Evolutionary conservation across 2,329 filamentous ascomycete genomes (phyloP), one percentile per base, ranked within the genome.

Genomic region (Cucurbitaria berberidis): DNA sequence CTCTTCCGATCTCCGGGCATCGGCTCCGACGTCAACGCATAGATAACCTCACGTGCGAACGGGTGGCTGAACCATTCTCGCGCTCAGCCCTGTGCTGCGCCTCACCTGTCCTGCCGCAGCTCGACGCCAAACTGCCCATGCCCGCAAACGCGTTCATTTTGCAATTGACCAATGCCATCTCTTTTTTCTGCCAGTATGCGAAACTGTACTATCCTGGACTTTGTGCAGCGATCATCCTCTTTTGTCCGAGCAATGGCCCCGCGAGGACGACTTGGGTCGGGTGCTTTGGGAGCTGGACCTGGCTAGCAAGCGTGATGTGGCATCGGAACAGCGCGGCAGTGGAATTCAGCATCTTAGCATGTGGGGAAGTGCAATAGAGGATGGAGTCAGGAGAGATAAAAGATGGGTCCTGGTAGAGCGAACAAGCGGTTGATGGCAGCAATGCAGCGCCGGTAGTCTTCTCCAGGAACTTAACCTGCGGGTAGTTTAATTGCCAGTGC

Each of bases 131-230:
- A 48, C 49, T 24, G 16, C 34, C 40, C n/a, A 48, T 27, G 51
- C 52, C n/a, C 29, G 43, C 53, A 51, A 51, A 45, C 40, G 29
- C 34, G 32, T 45, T 50, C 57, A 53, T 50, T 26, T 46, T 27
- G 16, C 34, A 18, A 9, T 13, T 38, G 35, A 43, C 65, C 65
- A 69, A 69, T 68, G n/a, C 40, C 7, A 5, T 9, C 1, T 16
- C n/a, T 19, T 53, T 51, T 69, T 69, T 69, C 64, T 70, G 67
- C 66, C 67, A 51, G 42, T 39, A 53, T 38, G 40, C 53, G 51
- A 63, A 59, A 60, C 61, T 22, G 65, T 64, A 64, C 59, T 58
- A 61, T 64, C 66, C 57, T 65, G 67, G 48, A 53, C 26, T 26
- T 40, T 10, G 46, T 42, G 34, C 54, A 50, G 27, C 44, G 38